Conservation (phyloP, 2,329 filamentous ascomycete genomes). For the Dothistroma pini region DNA sequence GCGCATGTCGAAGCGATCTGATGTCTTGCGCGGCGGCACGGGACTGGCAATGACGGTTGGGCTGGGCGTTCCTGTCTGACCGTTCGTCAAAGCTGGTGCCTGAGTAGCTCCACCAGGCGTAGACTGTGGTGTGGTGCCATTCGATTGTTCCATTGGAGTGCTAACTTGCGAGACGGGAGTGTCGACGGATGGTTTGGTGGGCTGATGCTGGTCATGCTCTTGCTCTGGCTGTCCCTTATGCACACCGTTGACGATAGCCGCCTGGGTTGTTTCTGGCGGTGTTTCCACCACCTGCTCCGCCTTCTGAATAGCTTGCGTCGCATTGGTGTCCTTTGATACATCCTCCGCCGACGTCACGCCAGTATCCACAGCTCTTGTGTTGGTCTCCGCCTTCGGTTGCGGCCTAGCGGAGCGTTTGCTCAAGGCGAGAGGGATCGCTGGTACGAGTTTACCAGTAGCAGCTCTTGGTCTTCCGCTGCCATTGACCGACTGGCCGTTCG, state of each 20-base stretch:
- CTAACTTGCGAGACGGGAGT: conserved; percentile 21
- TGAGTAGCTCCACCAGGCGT: conserved; percentile 3
- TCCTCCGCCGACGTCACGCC: not conserved
- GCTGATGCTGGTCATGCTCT: not conserved
- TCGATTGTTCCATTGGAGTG: conserved; percentile 17
- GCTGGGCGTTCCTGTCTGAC: conserved; percentile 10
- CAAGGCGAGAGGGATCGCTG: conserved; percentile 33
- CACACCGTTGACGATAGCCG: not conserved
- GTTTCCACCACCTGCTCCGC: not conserved
- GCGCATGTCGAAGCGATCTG: conserved; percentile 27
- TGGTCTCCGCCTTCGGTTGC: conserved; percentile 13
- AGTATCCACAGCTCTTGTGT: conserved; percentile 1
- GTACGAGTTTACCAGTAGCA: conserved; percentile 26
- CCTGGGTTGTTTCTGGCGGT: not conserved
- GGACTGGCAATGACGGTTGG: conserved; percentile 11
- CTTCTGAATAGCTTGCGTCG: not conserved
- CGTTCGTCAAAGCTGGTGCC: conserved; percentile 8
- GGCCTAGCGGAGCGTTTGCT: conserved; percentile 23
- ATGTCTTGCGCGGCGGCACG: conserved; percentile 18
- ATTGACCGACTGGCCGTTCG: conserved; percentile 12
- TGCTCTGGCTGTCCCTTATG: not conserved
- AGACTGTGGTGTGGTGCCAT: conserved; percentile 15
- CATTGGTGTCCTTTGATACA: not conserved
- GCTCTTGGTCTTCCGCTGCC: conserved; percentile 14
- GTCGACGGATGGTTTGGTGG: conserved; percentile 4